Percentiles rank a stretch among this genome's conserved stretches.
Evolutionary conservation across 345 rosid species (phyloP).

Genomic region (Gossypium turneri): DNA sequence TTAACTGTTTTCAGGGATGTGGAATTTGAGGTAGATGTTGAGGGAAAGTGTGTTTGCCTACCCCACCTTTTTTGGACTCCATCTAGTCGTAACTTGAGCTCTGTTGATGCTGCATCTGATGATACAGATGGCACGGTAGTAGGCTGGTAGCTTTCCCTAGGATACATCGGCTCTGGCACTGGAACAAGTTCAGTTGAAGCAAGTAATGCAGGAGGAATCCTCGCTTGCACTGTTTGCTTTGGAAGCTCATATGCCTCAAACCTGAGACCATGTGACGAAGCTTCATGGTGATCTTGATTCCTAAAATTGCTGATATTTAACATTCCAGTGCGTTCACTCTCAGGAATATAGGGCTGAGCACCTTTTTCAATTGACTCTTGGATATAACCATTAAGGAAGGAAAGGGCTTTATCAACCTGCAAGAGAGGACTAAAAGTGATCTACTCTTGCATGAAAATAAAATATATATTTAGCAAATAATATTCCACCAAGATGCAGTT

Average conservation of each 20-base stretch:
- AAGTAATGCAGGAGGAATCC: constrained; percentile 38
- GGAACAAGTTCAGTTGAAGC: constrained; percentile 66
- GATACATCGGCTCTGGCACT: constrained; percentile 61
- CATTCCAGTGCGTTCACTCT: constrained; percentile 65
- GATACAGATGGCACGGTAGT: constrained; percentile 41
- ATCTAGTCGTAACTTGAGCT: constrained; percentile 83
- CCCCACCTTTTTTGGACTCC: constrained; percentile 99
- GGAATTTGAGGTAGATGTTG: constrained; percentile 48
- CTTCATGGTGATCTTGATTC: constrained; percentile 62
- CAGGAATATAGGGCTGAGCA: constrained; percentile 78
- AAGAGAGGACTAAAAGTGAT: constrained; percentile 10
- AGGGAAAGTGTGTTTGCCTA: constrained; percentile 50
- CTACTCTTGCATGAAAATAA: constrained; percentile 1
- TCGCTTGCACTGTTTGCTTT: constrained; percentile 47
- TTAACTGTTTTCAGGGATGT: constrained; percentile 49
- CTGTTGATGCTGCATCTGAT: constrained; percentile 55
- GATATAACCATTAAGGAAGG: constrained; percentile 71
- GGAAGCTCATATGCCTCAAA: constrained; percentile 98
- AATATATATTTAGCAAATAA: background rate
- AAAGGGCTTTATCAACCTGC: constrained; percentile 79
- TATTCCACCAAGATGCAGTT: background rate
- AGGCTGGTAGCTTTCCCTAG: constrained; percentile 46
- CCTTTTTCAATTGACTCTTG: constrained; percentile 73
- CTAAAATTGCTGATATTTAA: constrained; percentile 45
- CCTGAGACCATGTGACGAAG: constrained; percentile 66